Base-by-base conservation (phyloP, 768 basidiomycete genomes). In the Agrocybe praecox region DNA sequence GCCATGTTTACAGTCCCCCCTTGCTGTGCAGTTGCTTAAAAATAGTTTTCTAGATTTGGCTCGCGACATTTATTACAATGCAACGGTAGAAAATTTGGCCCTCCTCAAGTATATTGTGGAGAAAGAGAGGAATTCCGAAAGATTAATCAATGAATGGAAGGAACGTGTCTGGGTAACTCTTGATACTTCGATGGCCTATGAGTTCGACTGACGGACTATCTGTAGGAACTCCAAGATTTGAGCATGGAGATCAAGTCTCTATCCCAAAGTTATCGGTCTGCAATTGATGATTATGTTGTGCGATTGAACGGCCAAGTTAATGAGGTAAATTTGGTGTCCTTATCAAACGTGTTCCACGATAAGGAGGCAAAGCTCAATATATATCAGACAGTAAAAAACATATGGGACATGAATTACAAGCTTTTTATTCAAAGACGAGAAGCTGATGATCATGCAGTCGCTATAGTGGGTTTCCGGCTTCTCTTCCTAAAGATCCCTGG, bases 1-100 rank as follows among this genome's bases (percentile, higher is more conserved):
- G 69, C 49, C 22, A 22, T 17, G 26, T 26, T 49, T 48, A 33
- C 49, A 11, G n/a, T n/a, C n/a, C n/a, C n/a, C n/a, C n/a, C n/a
- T n/a, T n/a, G n/a, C n/a, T n/a, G n/a, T n/a, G n/a, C n/a, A n/a
- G n/a, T n/a, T n/a, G n/a, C n/a, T 12, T 6, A 19, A 22, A 19
- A 44, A 33, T 15, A n/a, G n/a, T 47, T 15, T 40, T 32, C 33
- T 24, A 65, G 65, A 67, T 48, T 43, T 64, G 56, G 89, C 90
- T 7, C 82, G 79, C 60, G 81, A 86, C 47, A 77, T 89, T 19
- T 91, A 90, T 72, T 76, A 71, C 49, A 90, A 91, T 57, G 77
- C 79, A 14, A 89, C 87, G 0, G 50, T 80, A 15, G 86, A 89
- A 56, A 85, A 86, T 58, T 65, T 81, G 15, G 66, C 71, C 19